A percentile compares a stretch with the other conserved stretches of the same genome.
Conservation (phyloP, 352 stramenopile species). For the Globisporangium cederbergense region DNA sequence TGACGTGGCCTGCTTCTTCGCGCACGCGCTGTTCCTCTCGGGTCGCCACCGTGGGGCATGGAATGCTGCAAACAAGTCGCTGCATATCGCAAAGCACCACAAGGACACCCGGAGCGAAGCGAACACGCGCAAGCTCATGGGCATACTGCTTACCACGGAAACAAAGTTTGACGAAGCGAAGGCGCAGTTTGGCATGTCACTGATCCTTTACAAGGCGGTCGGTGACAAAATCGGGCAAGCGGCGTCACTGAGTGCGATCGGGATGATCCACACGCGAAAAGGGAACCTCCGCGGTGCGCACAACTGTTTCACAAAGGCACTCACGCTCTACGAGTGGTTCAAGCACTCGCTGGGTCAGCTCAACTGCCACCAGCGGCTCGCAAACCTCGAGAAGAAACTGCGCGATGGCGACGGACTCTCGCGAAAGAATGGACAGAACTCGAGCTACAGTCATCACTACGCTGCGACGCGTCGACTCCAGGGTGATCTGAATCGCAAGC, state of each 20-base stretch:
- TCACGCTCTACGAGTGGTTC: conserved; percentile 83
- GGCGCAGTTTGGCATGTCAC: conserved; percentile 65
- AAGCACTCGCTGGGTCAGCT: conserved; percentile 74
- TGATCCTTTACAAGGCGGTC: conserved; percentile 73
- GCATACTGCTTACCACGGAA: conserved; percentile 72
- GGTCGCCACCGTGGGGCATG: conserved; percentile 67
- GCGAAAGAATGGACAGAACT: conserved; percentile 50
- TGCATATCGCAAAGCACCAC: conserved; percentile 76
- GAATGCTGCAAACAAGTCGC: conserved; percentile 66
- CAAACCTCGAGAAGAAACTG: conserved; percentile 83
- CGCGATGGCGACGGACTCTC: conserved; percentile 59
- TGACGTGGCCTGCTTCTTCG: conserved; percentile 72
- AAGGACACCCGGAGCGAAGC: conserved; percentile 64
- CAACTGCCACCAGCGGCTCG: conserved; percentile 78
- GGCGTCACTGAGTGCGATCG: conserved; percentile 68
- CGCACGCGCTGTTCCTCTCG: conserved; percentile 69
- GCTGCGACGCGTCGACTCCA: conserved; percentile 67
- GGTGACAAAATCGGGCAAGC: conserved; percentile 77
- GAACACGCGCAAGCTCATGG: conserved; percentile 78
- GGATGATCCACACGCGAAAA: conserved; percentile 80
- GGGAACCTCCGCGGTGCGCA: conserved; percentile 72
- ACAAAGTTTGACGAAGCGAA: conserved; percentile 84
- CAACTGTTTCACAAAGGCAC: conserved; percentile 76
- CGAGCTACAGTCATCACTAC: conserved; percentile 76
- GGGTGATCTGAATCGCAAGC: conserved; percentile 79